Conservation (phyloP, 768 basidiomycete species). For the Pholiota molesta region DNA sequence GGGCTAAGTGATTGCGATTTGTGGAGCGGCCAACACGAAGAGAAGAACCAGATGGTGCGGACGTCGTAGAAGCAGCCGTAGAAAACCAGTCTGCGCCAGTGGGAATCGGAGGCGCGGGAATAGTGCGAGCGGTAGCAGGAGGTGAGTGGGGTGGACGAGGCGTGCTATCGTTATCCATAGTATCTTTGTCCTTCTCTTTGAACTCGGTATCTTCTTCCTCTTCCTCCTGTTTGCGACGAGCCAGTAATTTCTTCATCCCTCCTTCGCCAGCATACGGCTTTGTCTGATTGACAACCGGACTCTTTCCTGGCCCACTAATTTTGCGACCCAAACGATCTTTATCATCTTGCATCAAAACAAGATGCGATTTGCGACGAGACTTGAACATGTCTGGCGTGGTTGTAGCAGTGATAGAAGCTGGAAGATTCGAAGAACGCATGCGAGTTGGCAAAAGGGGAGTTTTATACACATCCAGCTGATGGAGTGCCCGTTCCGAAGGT, state of each 20-base stretch:
- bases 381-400: slow-evolving; percentile 66
- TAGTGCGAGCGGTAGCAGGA: slow-evolving; percentile 11
- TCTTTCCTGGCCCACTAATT: slow-evolving; percentile 40
- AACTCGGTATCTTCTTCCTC: slow-evolving; percentile 41
- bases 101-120: slow-evolving; percentile 19
- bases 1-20: slow-evolving; percentile 61
- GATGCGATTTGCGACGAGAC: slow-evolving; percentile 43
- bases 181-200: slow-evolving; percentile 27
- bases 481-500: slow-evolving; percentile 67
- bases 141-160: slow-evolving; percentile 15
- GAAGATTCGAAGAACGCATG: slow-evolving; percentile 40
- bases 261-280: slow-evolving; percentile 83
- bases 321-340: slow-evolving; percentile 52
- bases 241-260: slow-evolving; percentile 77
- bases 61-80: slow-evolving; percentile 29
- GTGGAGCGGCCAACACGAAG: slow-evolving; percentile 69
- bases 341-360: slow-evolving; percentile 66
- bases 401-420: slow-evolving; percentile 36
- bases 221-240: slow-evolving; percentile 60
- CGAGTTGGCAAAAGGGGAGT: slow-evolving; percentile 76
- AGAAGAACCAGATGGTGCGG: slow-evolving; percentile 46
- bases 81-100: slow-evolving; percentile 35
- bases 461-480: slow-evolving; percentile 77
- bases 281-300: slow-evolving; percentile 49
- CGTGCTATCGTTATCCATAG: slow-evolving; percentile 12